Percentiles rank a stretch among this genome's conserved stretches.
Evolutionary conservation across 495 filamentous ascomycete species (phyloP).

Genomic region (Trichoderma reesei): DNA sequence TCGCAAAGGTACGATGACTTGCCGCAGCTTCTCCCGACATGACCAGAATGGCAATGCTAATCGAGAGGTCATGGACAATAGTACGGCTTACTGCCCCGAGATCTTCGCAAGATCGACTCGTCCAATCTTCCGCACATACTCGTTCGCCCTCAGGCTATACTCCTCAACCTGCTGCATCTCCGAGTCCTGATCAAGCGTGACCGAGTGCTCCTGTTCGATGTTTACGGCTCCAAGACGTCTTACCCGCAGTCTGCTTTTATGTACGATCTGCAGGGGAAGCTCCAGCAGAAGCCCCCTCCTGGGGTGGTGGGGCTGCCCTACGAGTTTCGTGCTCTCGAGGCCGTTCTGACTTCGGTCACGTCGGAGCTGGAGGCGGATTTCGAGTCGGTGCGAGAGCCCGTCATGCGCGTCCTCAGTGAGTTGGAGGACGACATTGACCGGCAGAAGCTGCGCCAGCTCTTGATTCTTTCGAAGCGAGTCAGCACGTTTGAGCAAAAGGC

Average conservation of each 20-base stretch:
- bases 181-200: conserved; percentile 91
- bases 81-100: conserved; percentile 92
- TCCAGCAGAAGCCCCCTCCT: conserved; percentile 43
- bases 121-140: conserved; percentile 95
- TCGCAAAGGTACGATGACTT: conserved; percentile 63
- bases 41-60: not conserved
- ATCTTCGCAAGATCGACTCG: conserved; percentile 97
- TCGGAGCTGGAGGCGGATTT: conserved; percentile 86
- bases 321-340: conserved; percentile 69
- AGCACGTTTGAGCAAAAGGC: conserved; percentile 98
- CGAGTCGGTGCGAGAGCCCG: conserved; percentile 81
- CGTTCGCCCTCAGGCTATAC: conserved; percentile 84
- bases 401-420: conserved; percentile 77
- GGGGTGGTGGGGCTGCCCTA: conserved; percentile 46
- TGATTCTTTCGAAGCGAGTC: conserved; percentile 89
- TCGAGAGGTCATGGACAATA: conserved; percentile 29
- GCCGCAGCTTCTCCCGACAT: not conserved
- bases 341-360: conserved; percentile 74
- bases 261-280: conserved; percentile 68
- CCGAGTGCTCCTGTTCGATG: conserved; percentile 88
- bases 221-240: conserved; percentile 88
- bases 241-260: conserved; percentile 95
- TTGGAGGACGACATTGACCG: conserved; percentile 95
- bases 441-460: conserved; percentile 79
- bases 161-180: conserved; percentile 89